phyloP scores from a whole-genome alignment of 345 rosid species.

The Murraya koenigii region DNA sequence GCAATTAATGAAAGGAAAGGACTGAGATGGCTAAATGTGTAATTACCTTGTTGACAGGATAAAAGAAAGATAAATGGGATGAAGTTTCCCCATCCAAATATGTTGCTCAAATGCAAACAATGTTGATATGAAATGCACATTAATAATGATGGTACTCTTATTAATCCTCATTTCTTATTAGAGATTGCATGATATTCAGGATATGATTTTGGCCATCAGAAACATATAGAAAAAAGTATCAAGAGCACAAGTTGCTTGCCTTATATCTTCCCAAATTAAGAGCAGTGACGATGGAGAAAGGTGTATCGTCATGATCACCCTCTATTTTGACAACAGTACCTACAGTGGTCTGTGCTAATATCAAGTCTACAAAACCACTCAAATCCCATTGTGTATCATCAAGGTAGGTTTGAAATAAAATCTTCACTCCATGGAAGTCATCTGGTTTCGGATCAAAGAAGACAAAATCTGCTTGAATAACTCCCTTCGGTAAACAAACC shows the following conservation, averaged over 20 bases:
- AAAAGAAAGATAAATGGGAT: background rate
- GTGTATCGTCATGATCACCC: constrained; percentile 63
- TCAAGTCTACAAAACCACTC: constrained; percentile 83
- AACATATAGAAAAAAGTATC: background rate
- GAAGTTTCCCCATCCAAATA: background rate
- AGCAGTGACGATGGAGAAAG: constrained; percentile 61
- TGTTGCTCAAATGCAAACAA: background rate
- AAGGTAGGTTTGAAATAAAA: constrained; percentile 60
- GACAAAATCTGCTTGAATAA: constrained; percentile 84
- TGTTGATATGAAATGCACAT: background rate
- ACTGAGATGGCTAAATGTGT: background rate
- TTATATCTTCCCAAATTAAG: constrained; percentile 78
- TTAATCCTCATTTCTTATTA: background rate
- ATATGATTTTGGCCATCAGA: background rate
- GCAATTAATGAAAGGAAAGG: background rate
- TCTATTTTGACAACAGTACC: constrained; percentile 90
- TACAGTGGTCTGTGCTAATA: constrained; percentile 77
- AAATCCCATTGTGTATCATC: constrained; percentile 81
- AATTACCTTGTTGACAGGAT: background rate
- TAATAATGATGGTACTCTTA: background rate
- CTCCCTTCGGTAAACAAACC: constrained; percentile 41
- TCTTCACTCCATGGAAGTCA: constrained; percentile 82
- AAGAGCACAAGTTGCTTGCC: constrained; percentile 34
- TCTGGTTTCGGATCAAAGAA: constrained; percentile 85
- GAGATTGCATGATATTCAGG: background rate